These are phyloP conservation scores for Thelonectria discophora DNA, from an alignment of 2,329 filamentous ascomycete species.

Conservation along the genomic window DNA sequence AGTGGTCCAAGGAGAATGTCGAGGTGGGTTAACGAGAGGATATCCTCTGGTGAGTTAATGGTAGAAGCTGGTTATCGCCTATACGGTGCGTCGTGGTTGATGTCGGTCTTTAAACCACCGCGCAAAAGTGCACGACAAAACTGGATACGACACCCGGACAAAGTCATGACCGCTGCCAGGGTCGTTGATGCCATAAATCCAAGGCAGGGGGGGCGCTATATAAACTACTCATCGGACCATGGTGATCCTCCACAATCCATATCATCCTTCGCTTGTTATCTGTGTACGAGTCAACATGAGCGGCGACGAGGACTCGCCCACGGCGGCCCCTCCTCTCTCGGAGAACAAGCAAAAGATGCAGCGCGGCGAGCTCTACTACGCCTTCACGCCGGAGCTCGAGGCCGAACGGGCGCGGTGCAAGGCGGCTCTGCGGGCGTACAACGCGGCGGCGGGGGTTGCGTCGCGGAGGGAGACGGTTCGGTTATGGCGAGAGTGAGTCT, in stretches of 20 bases:
- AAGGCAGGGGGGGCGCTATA: not conserved
- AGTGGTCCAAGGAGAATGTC: conserved; percentile 6
- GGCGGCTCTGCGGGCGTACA: conserved; percentile 69
- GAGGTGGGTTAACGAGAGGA: not conserved
- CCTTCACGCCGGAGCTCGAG: conserved; percentile 74
- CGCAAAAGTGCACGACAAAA: not conserved
- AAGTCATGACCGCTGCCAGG: not conserved
- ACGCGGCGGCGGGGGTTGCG: conserved; percentile 66
- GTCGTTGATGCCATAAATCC: not conserved
- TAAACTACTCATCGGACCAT: not conserved
- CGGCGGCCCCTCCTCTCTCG: not conserved
- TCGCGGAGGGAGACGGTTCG: conserved; percentile 70
- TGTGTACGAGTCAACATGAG: not conserved
- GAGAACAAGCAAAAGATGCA: conserved; percentile 57
- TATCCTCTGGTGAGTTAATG: too few species aligned
- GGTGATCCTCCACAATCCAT: not conserved
- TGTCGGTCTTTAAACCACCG: too few species aligned
- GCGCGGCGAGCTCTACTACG: conserved; percentile 76
- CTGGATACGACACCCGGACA: not conserved
- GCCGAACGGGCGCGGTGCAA: conserved; percentile 70
- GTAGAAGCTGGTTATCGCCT: too few species aligned
- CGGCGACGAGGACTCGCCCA: not conserved
- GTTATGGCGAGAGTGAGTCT: conserved; percentile 76
- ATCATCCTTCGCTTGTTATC: not conserved
- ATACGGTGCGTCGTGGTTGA: too few species aligned